phyloP scores from a whole-genome alignment of 257 asterid genomes.

The Solanum gandarillasii region DNA sequence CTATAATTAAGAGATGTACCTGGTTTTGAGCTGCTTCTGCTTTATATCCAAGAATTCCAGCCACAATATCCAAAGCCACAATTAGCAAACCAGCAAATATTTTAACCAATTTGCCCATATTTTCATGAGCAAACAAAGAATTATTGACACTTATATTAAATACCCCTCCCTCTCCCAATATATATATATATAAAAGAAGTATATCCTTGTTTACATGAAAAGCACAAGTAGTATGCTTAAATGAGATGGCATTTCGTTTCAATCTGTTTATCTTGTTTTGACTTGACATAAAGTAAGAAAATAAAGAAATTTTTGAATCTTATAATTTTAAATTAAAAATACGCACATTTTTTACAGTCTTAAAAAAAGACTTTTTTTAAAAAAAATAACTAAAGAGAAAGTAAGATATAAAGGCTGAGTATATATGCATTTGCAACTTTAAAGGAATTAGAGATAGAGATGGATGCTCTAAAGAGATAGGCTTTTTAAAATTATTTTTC shows the following conservation, averaged over 20 bases:
- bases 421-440: background rate
- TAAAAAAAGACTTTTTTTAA: too few relatives aligned
- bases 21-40: conserved; percentile 76
- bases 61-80: conserved; percentile 53
- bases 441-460: conserved; percentile 11
- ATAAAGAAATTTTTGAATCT: background rate
- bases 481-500: conserved; percentile 29
- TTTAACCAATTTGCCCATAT: conserved; percentile 50
- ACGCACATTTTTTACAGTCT: background rate
- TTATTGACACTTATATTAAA: background rate
- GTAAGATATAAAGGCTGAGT: background rate
- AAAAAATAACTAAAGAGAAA: background rate
- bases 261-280: background rate
- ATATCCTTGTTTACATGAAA: background rate
- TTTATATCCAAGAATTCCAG: conserved; percentile 67
- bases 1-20: conserved; percentile 18
- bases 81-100: conserved; percentile 51
- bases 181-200: background rate
- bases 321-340: background rate
- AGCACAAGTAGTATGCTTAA: background rate
- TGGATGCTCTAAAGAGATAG: background rate
- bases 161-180: background rate
- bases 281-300: background rate
- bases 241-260: background rate
- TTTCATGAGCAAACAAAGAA: background rate